Percentiles rank a stretch among this genome's conserved stretches.
Conservation (phyloP, 2,329 filamentous ascomycete genomes). For the Scytalidium lignicola region DNA sequence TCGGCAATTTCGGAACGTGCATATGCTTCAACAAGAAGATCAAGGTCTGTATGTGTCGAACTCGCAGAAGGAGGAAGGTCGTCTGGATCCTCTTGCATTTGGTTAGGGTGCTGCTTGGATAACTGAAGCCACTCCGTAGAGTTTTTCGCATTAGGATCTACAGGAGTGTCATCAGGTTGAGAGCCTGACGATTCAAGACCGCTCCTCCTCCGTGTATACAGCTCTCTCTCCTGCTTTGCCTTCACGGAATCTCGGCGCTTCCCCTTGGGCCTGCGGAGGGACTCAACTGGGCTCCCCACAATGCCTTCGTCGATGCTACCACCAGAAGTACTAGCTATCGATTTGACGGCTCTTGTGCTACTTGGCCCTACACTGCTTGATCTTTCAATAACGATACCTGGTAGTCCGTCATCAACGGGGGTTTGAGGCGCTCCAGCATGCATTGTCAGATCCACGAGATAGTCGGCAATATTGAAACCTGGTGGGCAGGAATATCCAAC, state of each 20-base stretch:
- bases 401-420: slow-evolving; percentile 50
- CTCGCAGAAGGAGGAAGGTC: slow-evolving; percentile 54
- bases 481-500: slow-evolving; percentile 91
- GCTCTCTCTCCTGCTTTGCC: slow-evolving; percentile 79
- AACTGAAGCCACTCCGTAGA: slow-evolving; percentile 56
- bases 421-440: slow-evolving; percentile 65
- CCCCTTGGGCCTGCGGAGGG: slow-evolving; percentile 58
- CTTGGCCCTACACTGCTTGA: slow-evolving; percentile 70
- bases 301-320: slow-evolving; percentile 61
- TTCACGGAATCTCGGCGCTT: slow-evolving; percentile 77
- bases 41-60: slow-evolving; percentile 67
- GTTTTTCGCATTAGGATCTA: slow-evolving; percentile 37
- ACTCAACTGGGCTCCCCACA: slow-evolving; percentile 53
- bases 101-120: slow-evolving; percentile 44
- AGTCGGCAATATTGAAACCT: slow-evolving; percentile 98
- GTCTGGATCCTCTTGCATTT: slow-evolving; percentile 64
- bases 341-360: slow-evolving; percentile 84
- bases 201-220: slow-evolving; percentile 79
- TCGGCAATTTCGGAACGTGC: slow-evolving; percentile 70
- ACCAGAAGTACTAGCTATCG: slow-evolving; percentile 77
- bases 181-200: slow-evolving; percentile 58
- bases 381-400: slow-evolving; percentile 58
- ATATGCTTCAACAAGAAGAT: slow-evolving; percentile 74
- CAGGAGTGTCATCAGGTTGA: slow-evolving; percentile 52
- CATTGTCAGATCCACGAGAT: slow-evolving; percentile 96